Evolutionary conservation across 306 rosid genomes (phyloP).

Genomic region (Abrus precatorius): DNA sequence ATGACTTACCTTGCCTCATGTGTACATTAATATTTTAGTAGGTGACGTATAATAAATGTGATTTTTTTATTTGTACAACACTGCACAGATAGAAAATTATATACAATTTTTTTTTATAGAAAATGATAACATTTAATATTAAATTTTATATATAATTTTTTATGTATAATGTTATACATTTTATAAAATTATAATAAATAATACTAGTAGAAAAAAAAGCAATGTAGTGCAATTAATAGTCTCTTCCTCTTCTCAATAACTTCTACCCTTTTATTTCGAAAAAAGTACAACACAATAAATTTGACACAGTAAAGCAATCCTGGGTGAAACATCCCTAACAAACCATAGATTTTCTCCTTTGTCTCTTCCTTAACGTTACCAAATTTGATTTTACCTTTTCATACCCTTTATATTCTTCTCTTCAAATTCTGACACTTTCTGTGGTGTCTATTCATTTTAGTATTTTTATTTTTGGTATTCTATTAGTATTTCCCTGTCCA

Average conservation of each 20-base stretch:
- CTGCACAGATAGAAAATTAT: no score
- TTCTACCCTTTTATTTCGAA: not conserved
- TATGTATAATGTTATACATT: no score
- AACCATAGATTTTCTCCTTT: conserved; percentile 30
- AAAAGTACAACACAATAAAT: conserved; percentile 40
- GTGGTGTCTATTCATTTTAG: conserved; percentile 49
- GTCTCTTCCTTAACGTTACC: conserved; percentile 47
- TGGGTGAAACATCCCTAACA: not conserved
- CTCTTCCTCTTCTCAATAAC: conserved; percentile 1
- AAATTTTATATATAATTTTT: no score
- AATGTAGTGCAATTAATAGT: conserved; percentile 5
- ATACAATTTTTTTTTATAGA: no score
- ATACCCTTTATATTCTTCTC: conserved; percentile 38
- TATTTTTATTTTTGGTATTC: not conserved
- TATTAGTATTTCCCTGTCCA: conserved; percentile 16
- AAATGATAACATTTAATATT: no score
- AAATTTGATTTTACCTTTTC: conserved; percentile 14
- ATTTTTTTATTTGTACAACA: no score
- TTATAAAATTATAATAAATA: no score
- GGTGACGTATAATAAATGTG: no score
- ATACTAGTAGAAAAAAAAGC: not conserved
- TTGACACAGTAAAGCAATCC: not conserved
- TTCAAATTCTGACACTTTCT: conserved; percentile 50
- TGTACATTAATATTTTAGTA: not conserved
- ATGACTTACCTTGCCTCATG: not conserved